Conservation (phyloP, 176 grass and related monocot species). For the Carex myosuroides region DNA sequence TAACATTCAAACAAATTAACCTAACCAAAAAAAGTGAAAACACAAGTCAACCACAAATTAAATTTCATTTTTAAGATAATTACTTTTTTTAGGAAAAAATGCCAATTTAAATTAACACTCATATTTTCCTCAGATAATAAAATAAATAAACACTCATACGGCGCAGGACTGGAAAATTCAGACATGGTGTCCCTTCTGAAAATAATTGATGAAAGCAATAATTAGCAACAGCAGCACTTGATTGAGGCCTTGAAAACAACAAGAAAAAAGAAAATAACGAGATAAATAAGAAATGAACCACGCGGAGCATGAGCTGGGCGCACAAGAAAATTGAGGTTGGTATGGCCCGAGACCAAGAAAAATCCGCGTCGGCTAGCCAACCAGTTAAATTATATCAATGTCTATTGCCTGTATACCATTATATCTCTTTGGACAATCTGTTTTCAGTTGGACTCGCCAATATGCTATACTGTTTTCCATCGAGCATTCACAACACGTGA, state of each 20-base stretch:
- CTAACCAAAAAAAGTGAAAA: too few relatives aligned
- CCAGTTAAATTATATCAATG: neutral
- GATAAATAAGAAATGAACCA: neutral
- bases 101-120: too few relatives aligned
- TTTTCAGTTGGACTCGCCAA: constrained; percentile 4
- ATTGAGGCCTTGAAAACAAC: neutral
- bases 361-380: constrained; percentile 17
- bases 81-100: too few relatives aligned
- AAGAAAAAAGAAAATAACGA: neutral
- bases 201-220: neutral
- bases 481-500: neutral
- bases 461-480: neutral
- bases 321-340: constrained; percentile 16
- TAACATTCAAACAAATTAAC: too few relatives aligned
- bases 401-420: neutral
- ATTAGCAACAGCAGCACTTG: neutral
- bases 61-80: too few relatives aligned
- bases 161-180: too few relatives aligned
- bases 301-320: constrained; percentile 4
- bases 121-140: too few relatives aligned
- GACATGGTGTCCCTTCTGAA: too few relatives aligned
- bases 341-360: constrained; percentile 2
- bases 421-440: neutral
- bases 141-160: too few relatives aligned
- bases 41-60: too few relatives aligned